Percentiles rank a stretch among this genome's conserved stretches.
phyloP scores from a whole-genome alignment of 2,329 filamentous ascomycete species.

The Diaporthe citrichinensis region DNA sequence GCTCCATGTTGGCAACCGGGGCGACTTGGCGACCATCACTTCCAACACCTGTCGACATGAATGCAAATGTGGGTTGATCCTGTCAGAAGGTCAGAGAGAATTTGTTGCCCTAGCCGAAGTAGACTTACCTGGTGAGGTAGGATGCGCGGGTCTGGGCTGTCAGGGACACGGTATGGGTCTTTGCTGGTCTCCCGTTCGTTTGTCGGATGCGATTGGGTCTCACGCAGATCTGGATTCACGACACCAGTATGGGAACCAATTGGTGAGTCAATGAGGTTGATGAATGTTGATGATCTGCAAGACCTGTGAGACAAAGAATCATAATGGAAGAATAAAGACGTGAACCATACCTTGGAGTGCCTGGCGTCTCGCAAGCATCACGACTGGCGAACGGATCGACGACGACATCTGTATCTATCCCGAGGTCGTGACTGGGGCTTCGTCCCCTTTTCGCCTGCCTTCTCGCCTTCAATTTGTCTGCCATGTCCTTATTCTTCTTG shows the following conservation, averaged over 20 bases:
- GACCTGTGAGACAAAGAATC: not conserved
- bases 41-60: not conserved
- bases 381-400: not conserved
- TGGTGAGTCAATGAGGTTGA: not conserved
- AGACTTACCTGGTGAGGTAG: not conserved
- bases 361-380: not conserved
- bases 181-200: not conserved
- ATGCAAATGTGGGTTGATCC: not conserved
- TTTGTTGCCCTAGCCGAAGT: not conserved
- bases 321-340: not conserved
- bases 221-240: not conserved
- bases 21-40: not conserved
- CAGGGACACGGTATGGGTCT: not conserved
- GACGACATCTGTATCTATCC: not conserved
- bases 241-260: not conserved
- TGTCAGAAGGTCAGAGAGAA: not conserved
- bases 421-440: not conserved
- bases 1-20: constrained; percentile 1
- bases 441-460: not conserved
- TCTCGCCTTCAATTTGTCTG: no score
- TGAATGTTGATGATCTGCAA: constrained; percentile 1
- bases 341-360: not conserved
- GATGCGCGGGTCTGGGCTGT: not conserved
- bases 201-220: not conserved
- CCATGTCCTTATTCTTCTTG: not conserved